Conservation (phyloP, 2,329 filamentous ascomycete genomes). For the Pseudopithomyces chartarum region DNA sequence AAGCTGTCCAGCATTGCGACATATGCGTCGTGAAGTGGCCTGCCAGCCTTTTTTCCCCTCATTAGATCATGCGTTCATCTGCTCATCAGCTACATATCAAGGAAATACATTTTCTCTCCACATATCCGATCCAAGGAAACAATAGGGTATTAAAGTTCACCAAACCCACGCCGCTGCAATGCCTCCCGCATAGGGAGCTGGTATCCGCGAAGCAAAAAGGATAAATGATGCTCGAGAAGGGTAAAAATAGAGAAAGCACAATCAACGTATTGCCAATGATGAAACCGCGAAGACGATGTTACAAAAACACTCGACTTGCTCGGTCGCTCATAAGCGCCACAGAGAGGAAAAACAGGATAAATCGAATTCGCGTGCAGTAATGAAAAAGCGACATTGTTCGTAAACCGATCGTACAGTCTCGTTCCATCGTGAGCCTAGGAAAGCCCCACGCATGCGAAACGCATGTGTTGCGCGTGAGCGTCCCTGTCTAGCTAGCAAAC, state of each 20-base stretch:
- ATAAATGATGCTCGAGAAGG: slow-evolving; percentile 7
- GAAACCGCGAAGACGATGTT: not conserved
- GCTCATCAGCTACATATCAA: slow-evolving; percentile 1
- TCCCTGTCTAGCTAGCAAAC: slow-evolving; percentile 45
- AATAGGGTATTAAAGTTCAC: slow-evolving; percentile 24
- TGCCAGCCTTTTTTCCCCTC: slow-evolving; percentile 6
- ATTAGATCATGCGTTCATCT: slow-evolving; percentile 10
- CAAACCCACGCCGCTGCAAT: slow-evolving; percentile 10
- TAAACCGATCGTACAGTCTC: slow-evolving; percentile 37
- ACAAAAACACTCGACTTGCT: slow-evolving; percentile 10
- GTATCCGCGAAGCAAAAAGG: slow-evolving; percentile 19
- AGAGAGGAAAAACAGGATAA: slow-evolving; percentile 1
- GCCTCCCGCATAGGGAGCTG: slow-evolving; percentile 17
- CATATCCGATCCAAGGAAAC: not conserved
- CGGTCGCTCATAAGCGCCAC: slow-evolving; percentile 12
- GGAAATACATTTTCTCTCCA: slow-evolving; percentile 1
- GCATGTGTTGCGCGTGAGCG: slow-evolving; percentile 41
- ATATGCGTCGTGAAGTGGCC: not conserved
- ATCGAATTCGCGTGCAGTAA: slow-evolving; percentile 1
- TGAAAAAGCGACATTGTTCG: slow-evolving; percentile 12
- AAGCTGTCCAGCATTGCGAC: not conserved
- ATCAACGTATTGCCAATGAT: slow-evolving; percentile 1
- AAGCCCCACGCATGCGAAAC: slow-evolving; percentile 29
- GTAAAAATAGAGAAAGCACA: slow-evolving; percentile 1
- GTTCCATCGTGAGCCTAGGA: slow-evolving; percentile 20